These are phyloP conservation scores for Verticillium longisporum DNA, from an alignment of 2,329 filamentous ascomycete genomes.

Conservation along the genomic window DNA sequence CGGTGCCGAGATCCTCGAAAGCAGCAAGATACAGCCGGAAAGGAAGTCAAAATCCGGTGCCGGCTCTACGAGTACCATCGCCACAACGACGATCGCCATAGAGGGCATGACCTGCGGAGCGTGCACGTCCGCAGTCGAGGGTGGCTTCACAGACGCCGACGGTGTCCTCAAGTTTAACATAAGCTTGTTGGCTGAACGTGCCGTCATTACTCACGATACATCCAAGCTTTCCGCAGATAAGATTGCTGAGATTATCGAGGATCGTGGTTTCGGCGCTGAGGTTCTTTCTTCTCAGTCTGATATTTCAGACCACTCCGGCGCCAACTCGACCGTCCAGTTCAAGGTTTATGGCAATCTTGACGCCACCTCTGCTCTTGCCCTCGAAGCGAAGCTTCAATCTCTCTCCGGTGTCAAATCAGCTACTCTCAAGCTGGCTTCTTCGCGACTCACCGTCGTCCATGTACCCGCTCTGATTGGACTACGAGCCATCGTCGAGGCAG, in stretches of 20 bases:
- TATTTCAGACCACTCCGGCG: slow-evolving; percentile 43
- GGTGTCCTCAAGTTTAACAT: slow-evolving; percentile 90
- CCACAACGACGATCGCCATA: slow-evolving; percentile 79
- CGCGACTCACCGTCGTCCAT: slow-evolving; percentile 67
- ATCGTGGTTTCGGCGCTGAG: slow-evolving; percentile 79
- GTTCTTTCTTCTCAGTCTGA: slow-evolving; percentile 71
- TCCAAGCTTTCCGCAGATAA: slow-evolving; percentile 62
- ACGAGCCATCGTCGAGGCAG: slow-evolving; percentile 70
- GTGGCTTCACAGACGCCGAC: slow-evolving; percentile 68
- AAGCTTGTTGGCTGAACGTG: slow-evolving; percentile 85
- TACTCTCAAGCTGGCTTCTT: slow-evolving; percentile 65
- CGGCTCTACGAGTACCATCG: slow-evolving; percentile 33
- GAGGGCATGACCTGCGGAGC: slow-evolving; percentile 98
- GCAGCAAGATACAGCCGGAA: slow-evolving; percentile 14
- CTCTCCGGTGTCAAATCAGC: slow-evolving; percentile 69
- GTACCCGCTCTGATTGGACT: slow-evolving; percentile 68
- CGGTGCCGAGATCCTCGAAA: slow-evolving; percentile 68
- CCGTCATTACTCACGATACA: slow-evolving; percentile 78
- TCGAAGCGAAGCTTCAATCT: slow-evolving; percentile 62
- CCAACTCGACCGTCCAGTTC: slow-evolving; percentile 61
- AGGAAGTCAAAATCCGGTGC: slow-evolving; percentile 20
- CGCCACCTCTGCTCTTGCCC: slow-evolving; percentile 59
- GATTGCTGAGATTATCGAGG: slow-evolving; percentile 82
- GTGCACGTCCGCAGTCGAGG: slow-evolving; percentile 86
- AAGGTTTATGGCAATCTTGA: slow-evolving; percentile 78